Base-by-base conservation (phyloP, 768 basidiomycete genomes). In the Lentinus brumalis region DNA sequence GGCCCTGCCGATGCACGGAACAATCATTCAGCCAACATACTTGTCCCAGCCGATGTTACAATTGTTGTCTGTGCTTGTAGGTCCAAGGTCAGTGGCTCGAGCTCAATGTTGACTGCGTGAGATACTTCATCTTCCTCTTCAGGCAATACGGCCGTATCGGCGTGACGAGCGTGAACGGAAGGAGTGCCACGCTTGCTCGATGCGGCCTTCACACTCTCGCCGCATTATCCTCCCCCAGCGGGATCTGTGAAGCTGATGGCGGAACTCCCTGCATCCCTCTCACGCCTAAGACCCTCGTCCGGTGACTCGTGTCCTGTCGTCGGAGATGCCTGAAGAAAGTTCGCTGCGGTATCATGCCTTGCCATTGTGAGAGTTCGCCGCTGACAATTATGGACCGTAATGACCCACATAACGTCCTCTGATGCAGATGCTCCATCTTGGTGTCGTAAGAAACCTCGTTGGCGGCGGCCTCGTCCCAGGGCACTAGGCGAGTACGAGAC, bases 321-420 rank as follows among this genome's bases (percentile, higher is more conserved):
- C 51, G 14, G 53, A 44, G 21, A 40, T 47, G 31, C 29, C 5
- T n/a, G 46, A 31, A 47, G 11, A 35, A 35, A n/a, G 26, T 51
- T 7, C 53, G 39, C 31, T 38, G 50, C 47, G 45, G 16, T 40
- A 9, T 31, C 39, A 39, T 21, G 42, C 12, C 26, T 45, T 21
- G 32, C 42, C 15, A 32, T 32, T 61, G 60, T 52, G 60, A 52
- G 60, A 53, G 45, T 26, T 32, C 9, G 15, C 16, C 32, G 31
- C 50, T 52, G 50, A 56, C 60, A 44, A 51, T 56, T 49, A 46
- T 55, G 59, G 59, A 31, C 53, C 35, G 16, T 29, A n/a, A 50
- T 50, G 56, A 49, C 60, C 50, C 51, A 61, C 54, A 56, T 42
- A 39, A 41, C 41, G 59, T 61, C 44, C 41, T 40, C 46, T 50